phyloP scores from a whole-genome alignment of 1,284 basidiomycete species.

The Pholiota adiposa region DNA sequence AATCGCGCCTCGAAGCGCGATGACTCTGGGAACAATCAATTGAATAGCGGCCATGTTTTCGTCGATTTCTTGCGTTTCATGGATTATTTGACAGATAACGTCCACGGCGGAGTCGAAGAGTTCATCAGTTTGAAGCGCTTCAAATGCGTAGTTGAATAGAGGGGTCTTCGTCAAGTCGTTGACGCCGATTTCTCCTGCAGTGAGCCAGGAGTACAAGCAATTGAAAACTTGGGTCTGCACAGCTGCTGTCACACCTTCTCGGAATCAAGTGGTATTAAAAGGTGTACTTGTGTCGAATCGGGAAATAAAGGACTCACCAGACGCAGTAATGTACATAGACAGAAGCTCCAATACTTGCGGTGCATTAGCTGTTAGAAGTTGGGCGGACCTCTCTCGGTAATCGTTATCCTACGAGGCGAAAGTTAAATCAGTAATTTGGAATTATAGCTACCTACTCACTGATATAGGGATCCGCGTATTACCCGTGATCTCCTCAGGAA shows the following conservation, averaged over 20 bases:
- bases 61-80: conserved; percentile 97
- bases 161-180: conserved; percentile 75
- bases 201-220: conserved; percentile 88
- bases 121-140: conserved; percentile 82
- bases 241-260: conserved; percentile 76
- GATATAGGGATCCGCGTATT: conserved; percentile 91
- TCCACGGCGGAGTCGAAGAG: conserved; percentile 95
- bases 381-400: conserved; percentile 67
- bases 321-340: conserved; percentile 88
- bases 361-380: conserved; percentile 76
- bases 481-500: conserved; percentile 89
- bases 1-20: conserved; percentile 72
- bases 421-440: conserved; percentile 10
- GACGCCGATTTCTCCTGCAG: conserved; percentile 83
- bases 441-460: conserved; percentile 49
- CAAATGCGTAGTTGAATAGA: conserved; percentile 85
- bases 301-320: conserved; percentile 52
- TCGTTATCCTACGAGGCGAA: conserved; percentile 69
- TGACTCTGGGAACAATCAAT: conserved; percentile 83
- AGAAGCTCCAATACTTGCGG: conserved; percentile 80
- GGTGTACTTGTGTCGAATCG: neutral
- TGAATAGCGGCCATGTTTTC: conserved; percentile 93
- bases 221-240: conserved; percentile 91
- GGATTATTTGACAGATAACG: conserved; percentile 92
- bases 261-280: conserved; percentile 3